Percentiles rank a stretch among this genome's conserved stretches.
phyloP scores from a whole-genome alignment of 805 yeast genomes.

The Lachancea fermentati region DNA sequence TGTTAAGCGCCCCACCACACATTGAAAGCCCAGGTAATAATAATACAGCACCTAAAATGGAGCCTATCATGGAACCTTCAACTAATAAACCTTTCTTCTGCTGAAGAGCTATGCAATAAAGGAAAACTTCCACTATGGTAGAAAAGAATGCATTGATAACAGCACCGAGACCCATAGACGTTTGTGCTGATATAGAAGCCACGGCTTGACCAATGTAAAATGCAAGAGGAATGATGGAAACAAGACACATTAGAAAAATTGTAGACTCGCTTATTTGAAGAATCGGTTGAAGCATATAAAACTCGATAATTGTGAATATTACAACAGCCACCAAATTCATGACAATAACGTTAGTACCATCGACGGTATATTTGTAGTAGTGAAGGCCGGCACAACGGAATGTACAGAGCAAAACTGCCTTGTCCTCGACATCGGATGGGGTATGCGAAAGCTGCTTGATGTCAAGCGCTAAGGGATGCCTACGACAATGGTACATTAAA shows the following conservation, averaged over 20 bases:
- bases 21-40: constrained; percentile 90
- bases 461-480: constrained; percentile 86
- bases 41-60: constrained; percentile 86
- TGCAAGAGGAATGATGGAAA: constrained; percentile 88
- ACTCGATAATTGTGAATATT: constrained; percentile 75
- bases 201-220: constrained; percentile 98
- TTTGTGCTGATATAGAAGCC: constrained; percentile 97
- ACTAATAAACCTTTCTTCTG: constrained; percentile 85
- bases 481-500: constrained; percentile 69
- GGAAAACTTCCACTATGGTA: constrained; percentile 86
- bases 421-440: constrained; percentile 29
- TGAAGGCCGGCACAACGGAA: constrained; percentile 89
- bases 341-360: constrained; percentile 90
- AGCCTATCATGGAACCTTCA: constrained; percentile 94
- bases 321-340: constrained; percentile 79
- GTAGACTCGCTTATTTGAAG: constrained; percentile 43
- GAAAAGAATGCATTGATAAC: constrained; percentile 97
- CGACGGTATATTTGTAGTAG: constrained; percentile 93
- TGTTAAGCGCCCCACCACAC: constrained; percentile 93
- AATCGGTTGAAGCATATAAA: constrained; percentile 51
- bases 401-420: constrained; percentile 74
- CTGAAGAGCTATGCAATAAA: constrained; percentile 84
- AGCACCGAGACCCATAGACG: constrained; percentile 98
- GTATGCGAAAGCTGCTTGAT: constrained; percentile 36
- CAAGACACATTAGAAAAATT: constrained; percentile 68